Evolutionary conservation across 1,139 yeast species (phyloP).

Genomic region (Hyphopichia buzzinii): DNA sequence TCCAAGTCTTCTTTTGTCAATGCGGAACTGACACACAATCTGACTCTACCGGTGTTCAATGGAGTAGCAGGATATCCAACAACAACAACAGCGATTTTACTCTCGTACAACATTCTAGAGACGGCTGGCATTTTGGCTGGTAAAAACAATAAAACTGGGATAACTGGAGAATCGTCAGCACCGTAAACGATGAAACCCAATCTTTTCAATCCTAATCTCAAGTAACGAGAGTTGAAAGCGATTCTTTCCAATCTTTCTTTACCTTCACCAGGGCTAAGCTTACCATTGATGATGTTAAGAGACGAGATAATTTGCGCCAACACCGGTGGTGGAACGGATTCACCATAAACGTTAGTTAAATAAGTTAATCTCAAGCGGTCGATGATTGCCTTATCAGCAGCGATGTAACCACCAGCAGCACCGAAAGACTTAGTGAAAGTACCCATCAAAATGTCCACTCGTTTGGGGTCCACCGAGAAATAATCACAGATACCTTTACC

Average conservation of each 20-base stretch:
- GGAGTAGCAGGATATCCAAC: conserved; percentile 99
- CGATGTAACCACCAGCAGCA: conserved; percentile 96
- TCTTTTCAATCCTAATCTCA: conserved; percentile 85
- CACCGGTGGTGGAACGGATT: conserved; percentile 87
- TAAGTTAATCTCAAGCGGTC: conserved; percentile 73
- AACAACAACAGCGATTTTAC: conserved; percentile 89
- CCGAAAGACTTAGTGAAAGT: conserved; percentile 97
- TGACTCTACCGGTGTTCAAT: conserved; percentile 80
- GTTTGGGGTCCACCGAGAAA: conserved; percentile 72
- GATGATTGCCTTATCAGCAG: conserved; percentile 66
- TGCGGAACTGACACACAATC: conserved; percentile 91
- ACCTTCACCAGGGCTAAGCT: conserved; percentile 90
- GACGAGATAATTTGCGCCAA: conserved; percentile 85
- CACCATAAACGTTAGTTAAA: conserved; percentile 75
- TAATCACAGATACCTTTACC: conserved; percentile 97
- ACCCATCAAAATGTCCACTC: conserved; percentile 91
- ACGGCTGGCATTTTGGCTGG: conserved; percentile 95
- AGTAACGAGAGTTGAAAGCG: conserved; percentile 92
- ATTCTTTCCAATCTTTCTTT: conserved; percentile 84
- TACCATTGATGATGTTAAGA: conserved; percentile 74
- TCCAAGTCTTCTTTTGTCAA: conserved; percentile 93
- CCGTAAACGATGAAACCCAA: conserved; percentile 94
- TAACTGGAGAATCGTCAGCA: conserved; percentile 94
- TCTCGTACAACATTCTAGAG: conserved; percentile 74
- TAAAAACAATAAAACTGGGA: conserved; percentile 80